These are phyloP conservation scores for Ambrosia trifida DNA, from an alignment of 129 eudicot genomes.

Conservation along the genomic window DNA sequence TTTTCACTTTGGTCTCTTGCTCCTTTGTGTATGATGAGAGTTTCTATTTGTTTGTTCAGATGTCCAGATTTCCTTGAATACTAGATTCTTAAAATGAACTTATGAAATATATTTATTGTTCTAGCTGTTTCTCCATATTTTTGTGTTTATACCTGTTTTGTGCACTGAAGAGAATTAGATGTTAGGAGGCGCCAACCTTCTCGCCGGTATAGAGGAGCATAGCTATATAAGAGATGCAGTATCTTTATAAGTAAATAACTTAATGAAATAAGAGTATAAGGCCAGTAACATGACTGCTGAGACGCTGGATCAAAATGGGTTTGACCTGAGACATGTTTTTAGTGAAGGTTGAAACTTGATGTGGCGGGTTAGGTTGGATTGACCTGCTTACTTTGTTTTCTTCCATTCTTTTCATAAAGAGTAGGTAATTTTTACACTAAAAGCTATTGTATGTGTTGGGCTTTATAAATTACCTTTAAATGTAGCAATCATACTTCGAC, in stretches of 20 bases:
- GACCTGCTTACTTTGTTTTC: neutral
- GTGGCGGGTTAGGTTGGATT: neutral
- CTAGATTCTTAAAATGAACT: constrained; percentile 5
- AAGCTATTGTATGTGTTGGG: neutral
- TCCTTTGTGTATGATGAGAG: constrained; percentile 17
- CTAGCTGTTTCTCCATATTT: neutral
- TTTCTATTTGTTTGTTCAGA: neutral
- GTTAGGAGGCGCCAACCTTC: too few relatives aligned
- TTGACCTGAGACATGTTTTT: too few relatives aligned
- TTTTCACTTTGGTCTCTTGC: constrained; percentile 7
- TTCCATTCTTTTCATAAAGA: neutral
- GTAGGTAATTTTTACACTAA: neutral
- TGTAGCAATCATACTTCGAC: neutral
- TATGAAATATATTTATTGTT: constrained; percentile 12
- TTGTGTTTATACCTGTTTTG: neutral
- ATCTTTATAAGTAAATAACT: too few relatives aligned
- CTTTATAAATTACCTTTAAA: neutral
- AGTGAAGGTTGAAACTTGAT: too few relatives aligned
- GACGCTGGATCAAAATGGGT: too few relatives aligned
- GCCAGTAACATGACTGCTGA: too few relatives aligned
- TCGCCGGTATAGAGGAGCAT: too few relatives aligned
- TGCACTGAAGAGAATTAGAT: too few relatives aligned
- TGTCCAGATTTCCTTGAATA: constrained; percentile 8
- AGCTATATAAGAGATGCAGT: too few relatives aligned
- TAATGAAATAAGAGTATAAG: too few relatives aligned